Evolutionary conservation across 495 filamentous ascomycete species (phyloP).

Genomic region (Paragyromitra xinjiangensis): DNA sequence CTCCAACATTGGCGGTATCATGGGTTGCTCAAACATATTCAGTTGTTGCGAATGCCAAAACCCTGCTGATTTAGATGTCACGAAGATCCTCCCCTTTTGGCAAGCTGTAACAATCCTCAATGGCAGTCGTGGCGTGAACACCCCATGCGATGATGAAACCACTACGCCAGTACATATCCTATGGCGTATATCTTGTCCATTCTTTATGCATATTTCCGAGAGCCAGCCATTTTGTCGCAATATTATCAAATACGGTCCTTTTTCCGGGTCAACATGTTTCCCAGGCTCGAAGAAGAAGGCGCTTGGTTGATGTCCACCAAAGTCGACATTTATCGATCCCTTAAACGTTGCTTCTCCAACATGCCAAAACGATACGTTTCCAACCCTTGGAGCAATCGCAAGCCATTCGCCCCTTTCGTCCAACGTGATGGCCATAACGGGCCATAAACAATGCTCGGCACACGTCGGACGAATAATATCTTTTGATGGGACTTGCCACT

Average conservation of each 20-base stretch:
- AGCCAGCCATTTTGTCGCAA: slow-evolving; percentile 68
- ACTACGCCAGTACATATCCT: slow-evolving; percentile 48
- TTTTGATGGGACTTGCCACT: slow-evolving; percentile 49
- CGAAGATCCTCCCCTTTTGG: slow-evolving; percentile 52
- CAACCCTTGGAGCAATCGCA: slow-evolving; percentile 68
- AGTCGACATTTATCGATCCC: slow-evolving; percentile 61
- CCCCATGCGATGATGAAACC: slow-evolving; percentile 57
- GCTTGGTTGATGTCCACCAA: slow-evolving; percentile 65
- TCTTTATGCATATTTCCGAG: slow-evolving; percentile 61
- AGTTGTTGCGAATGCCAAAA: slow-evolving; percentile 54
- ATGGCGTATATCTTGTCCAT: slow-evolving; percentile 42
- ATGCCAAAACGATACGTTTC: slow-evolving; percentile 68
- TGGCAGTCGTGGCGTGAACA: slow-evolving; percentile 55
- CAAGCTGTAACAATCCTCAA: slow-evolving; percentile 57
- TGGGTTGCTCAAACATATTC: slow-evolving; percentile 47
- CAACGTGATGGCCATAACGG: slow-evolving; percentile 68
- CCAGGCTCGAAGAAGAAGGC: slow-evolving; percentile 67
- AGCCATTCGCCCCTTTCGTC: slow-evolving; percentile 70
- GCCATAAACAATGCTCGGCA: slow-evolving; percentile 59
- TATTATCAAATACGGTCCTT: slow-evolving; percentile 61
- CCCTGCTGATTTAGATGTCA: slow-evolving; percentile 53
- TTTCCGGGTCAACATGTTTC: slow-evolving; percentile 38
- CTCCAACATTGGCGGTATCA: slow-evolving; percentile 42
- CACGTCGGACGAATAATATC: slow-evolving; percentile 55
- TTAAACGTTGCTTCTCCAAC: slow-evolving; percentile 65